Evolutionary conservation across 192 early-diverging fungal species (phyloP), one percentile per base, ranked within the genome.

Genomic region (Backusella parvicylindrica): DNA sequence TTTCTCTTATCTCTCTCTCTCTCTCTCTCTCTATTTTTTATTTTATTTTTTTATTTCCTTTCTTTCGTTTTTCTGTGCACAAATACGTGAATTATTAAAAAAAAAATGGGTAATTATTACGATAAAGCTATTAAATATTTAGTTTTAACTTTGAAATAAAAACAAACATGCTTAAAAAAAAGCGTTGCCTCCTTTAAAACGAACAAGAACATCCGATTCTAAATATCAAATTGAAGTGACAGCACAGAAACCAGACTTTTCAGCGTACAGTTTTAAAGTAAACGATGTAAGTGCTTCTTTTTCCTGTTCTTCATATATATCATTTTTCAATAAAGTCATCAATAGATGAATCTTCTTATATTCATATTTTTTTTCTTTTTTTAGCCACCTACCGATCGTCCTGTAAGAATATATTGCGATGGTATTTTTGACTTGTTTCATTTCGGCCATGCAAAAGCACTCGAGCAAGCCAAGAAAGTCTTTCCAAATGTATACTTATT

Each of bases 341-440:
- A 2, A 35, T 35, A 35, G 6, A 35, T 6, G 33, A 35, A 35
- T 35, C 2, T 47, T 6, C 40, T 13, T 47, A 47, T n/a, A 47
- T 47, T n/a, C 16, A 41, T 5, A 4, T 4, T 5, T 41, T 15
- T 6, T 21, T 67, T 16, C 23, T 72, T 72, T 32, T 23, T 31
- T 65, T 65, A 84, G 72, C 86, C 89, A 64, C 91, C 89, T 16
- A 77, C 68, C 9, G 88, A 90, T 77, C 86, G 89, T 9, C 86
- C 89, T 4, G 88, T 92, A 37, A 83, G 93, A 21, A 85, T 94
- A 64, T 94, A 94, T 81, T 90, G 88, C 75, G 93, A 94, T 80
- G 93, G 93, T 32, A 92, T 94, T 74, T 94, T 89, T 77, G 93
- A 94, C 80, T 74, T 94, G 75, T 90, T 93, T 79, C 93, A 94